These are phyloP conservation scores for Monosporascus ibericus DNA, from an alignment of 2,329 filamentous ascomycete genomes.

Conservation along the genomic window DNA sequence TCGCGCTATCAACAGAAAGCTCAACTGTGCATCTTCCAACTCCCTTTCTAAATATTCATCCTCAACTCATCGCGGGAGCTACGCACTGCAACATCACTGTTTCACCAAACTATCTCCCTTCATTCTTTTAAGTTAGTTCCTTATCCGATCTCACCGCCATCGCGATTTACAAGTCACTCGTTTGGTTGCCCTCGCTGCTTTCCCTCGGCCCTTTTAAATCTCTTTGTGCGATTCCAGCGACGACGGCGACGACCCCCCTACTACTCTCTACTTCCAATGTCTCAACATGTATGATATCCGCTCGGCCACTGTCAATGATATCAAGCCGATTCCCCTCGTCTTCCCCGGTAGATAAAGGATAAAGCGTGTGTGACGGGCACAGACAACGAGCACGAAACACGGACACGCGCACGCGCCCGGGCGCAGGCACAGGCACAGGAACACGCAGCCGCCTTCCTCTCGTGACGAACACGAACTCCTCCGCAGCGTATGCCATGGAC, in stretches of 20 bases:
- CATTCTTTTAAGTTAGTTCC: no score
- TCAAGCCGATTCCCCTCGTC: constrained; percentile 18
- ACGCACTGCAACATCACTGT: no score
- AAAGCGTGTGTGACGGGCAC: constrained; percentile 15
- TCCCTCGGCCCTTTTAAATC: neutral
- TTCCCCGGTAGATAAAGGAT: constrained; percentile 21
- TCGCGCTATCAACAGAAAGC: no score
- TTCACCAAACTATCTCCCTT: no score
- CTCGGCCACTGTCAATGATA: constrained; percentile 16
- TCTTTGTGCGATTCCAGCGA: neutral
- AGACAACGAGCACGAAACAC: neutral
- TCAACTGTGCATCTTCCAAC: no score
- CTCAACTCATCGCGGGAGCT: no score
- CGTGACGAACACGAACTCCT: constrained; percentile 3
- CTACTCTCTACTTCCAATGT: constrained; percentile 14
- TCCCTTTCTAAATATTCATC: no score
- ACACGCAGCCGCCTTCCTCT: neutral
- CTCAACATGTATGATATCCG: constrained; percentile 27
- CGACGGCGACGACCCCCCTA: constrained; percentile 2
- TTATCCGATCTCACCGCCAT: no score
- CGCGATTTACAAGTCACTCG: neutral
- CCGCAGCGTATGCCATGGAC: constrained; percentile 43
- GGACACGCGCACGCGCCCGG: no score
- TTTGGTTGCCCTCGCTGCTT: neutral
- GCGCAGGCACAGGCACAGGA: no score